phyloP scores from a whole-genome alignment of 2,329 filamentous ascomycete genomes.

The Diaporthe nobilis region DNA sequence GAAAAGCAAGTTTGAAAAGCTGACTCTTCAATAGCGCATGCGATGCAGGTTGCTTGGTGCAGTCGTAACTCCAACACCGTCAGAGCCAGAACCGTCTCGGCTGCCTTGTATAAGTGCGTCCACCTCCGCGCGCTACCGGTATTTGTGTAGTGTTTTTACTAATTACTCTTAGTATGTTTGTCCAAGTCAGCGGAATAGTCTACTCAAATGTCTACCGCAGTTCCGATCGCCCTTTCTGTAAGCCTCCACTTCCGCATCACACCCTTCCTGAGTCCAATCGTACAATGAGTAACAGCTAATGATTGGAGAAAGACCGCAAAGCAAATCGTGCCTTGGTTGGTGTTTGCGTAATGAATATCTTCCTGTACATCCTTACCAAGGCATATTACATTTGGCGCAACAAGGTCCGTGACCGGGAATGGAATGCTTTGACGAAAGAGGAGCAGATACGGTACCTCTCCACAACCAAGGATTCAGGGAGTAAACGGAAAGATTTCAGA shows the following conservation, averaged over 20 bases:
- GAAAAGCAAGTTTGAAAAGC: fast-evolving
- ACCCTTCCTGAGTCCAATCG: constrained; percentile 53
- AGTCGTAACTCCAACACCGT: constrained; percentile 13
- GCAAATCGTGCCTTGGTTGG: constrained; percentile 43
- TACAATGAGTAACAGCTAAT: neutral
- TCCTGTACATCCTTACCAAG: constrained; percentile 64
- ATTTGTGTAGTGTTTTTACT: neutral
- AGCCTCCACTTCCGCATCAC: constrained; percentile 44
- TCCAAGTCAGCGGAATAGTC: constrained; percentile 16
- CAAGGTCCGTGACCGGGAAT: constrained; percentile 57
- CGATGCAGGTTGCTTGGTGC: constrained; percentile 14
- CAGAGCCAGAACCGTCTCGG: constrained; percentile 13
- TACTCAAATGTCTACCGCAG: constrained; percentile 26
- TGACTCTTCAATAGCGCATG: neutral
- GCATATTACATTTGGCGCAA: constrained; percentile 67
- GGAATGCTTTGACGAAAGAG: constrained; percentile 59
- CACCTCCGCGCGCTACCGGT: too few species aligned
- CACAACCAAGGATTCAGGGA: constrained; percentile 51
- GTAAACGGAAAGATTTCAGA: constrained; percentile 53
- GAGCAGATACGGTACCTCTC: constrained; percentile 49
- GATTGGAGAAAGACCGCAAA: neutral
- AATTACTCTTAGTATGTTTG: neutral
- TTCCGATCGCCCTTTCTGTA: constrained; percentile 42
- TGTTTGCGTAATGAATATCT: constrained; percentile 62
- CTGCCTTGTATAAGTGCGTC: constrained; percentile 12